phyloP scores from a whole-genome alignment of 2,329 filamentous ascomycete genomes.

The Pseudogymnoascus sp. region DNA sequence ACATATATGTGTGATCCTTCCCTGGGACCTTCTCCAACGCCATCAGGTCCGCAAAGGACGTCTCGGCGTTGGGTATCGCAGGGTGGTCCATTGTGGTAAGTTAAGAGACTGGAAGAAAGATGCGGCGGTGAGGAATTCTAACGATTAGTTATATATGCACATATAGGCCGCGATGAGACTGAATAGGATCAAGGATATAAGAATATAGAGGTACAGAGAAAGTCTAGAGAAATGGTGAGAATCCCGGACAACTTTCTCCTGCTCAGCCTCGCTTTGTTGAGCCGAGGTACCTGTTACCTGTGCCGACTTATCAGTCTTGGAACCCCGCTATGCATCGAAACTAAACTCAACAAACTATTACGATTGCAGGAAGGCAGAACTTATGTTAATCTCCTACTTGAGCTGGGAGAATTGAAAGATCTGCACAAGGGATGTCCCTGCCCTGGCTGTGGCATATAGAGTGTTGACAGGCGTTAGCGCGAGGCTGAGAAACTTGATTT shows the following conservation, averaged over 20 bases:
- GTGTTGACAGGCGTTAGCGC: neutral
- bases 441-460: neutral
- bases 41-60: slow-evolving; percentile 16
- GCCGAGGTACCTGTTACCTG: neutral
- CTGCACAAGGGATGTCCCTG: neutral
- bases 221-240: neutral
- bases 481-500: neutral
- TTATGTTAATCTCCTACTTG: neutral
- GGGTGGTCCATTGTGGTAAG: neutral
- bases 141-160: neutral
- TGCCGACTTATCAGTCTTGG: slow-evolving; percentile 5
- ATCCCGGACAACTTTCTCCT: neutral
- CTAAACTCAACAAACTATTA: neutral
- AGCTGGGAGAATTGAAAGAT: neutral
- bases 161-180: neutral
- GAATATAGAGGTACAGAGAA: neutral
- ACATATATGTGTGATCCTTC: slow-evolving; percentile 16
- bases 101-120: neutral
- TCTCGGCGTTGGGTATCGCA: slow-evolving; percentile 5
- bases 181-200: neutral
- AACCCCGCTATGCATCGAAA: neutral
- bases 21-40: slow-evolving; percentile 15
- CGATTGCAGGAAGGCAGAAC: neutral
- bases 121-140: neutral
- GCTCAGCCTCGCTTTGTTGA: neutral